Percentiles rank a stretch among this genome's conserved stretches.
These are phyloP conservation scores for Huntiella abstrusa DNA, from an alignment of 2,329 filamentous ascomycete genomes.

Conservation along the genomic window DNA sequence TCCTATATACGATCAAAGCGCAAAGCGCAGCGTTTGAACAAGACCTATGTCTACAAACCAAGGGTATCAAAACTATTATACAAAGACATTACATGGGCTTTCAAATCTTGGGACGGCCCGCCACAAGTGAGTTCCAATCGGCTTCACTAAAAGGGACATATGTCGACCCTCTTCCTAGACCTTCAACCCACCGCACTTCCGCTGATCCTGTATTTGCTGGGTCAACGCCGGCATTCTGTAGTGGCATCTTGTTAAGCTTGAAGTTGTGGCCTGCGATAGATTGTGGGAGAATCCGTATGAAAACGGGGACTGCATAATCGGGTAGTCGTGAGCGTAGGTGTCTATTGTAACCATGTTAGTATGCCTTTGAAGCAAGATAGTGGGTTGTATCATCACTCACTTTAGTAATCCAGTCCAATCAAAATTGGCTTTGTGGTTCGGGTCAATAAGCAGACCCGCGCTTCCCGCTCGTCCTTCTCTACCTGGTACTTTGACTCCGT, in stretches of 20 bases:
- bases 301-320: slow-evolving; percentile 57
- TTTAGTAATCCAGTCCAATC: slow-evolving; percentile 40
- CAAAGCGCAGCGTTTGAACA: too few relatives aligned
- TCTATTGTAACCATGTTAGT: slow-evolving; percentile 14
- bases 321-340: slow-evolving; percentile 43
- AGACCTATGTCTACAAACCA: too few relatives aligned
- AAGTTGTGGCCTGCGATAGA: slow-evolving; percentile 52
- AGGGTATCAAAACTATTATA: too few relatives aligned
- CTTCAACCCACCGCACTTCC: slow-evolving; percentile 4
- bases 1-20: too few relatives aligned
- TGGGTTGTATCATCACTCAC: slow-evolving; percentile 15
- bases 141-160: slow-evolving; percentile 48
- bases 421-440: slow-evolving; percentile 28
- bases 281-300: slow-evolving; percentile 41
- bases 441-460: slow-evolving; percentile 38
- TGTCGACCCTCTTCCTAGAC: slow-evolving; percentile 26
- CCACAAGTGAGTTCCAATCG: slow-evolving; percentile 51
- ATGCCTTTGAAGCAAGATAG: background rate
- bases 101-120: slow-evolving; percentile 52
- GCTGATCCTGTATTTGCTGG: slow-evolving; percentile 1
- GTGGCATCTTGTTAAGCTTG: slow-evolving; percentile 49
- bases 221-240: slow-evolving; percentile 5
- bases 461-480: slow-evolving; percentile 53
- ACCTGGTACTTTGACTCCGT: slow-evolving; percentile 44
- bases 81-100: background rate